Evolutionary conservation across 2,329 filamentous ascomycete genomes (phyloP).

Genomic region (Trichothecium roseum): DNA sequence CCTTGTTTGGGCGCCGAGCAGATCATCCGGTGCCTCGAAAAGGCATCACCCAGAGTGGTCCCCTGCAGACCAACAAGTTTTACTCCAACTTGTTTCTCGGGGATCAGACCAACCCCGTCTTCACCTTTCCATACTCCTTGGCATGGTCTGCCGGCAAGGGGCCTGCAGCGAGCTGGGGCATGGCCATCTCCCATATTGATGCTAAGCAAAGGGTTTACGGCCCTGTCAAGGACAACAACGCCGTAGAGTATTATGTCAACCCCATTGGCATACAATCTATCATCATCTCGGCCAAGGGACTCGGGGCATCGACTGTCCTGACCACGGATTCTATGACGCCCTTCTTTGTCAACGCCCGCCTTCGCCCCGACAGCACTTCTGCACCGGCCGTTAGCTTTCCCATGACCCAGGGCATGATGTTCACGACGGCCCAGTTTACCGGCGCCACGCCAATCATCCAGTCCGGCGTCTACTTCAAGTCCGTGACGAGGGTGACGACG

Average conservation of each 20-base stretch:
- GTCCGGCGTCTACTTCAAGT: conserved; percentile 62
- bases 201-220: conserved; percentile 58
- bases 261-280: conserved; percentile 75
- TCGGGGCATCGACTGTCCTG: conserved; percentile 48
- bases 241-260: conserved; percentile 64
- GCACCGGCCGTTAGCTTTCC: conserved; percentile 62
- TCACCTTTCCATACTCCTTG: conserved; percentile 65
- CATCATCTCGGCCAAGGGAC: conserved; percentile 66
- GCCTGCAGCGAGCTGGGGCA: conserved; percentile 58
- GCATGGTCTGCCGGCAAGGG: conserved; percentile 56
- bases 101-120: conserved; percentile 57
- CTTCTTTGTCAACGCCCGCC: conserved; percentile 55
- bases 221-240: conserved; percentile 40
- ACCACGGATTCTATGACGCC: conserved; percentile 42
- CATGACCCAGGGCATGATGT: conserved; percentile 80
- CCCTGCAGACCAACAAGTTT: conserved; percentile 69
- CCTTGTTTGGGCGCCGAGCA: conserved; percentile 31
- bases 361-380: conserved; percentile 40
- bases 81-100: conserved; percentile 73
- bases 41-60: conserved; percentile 34
- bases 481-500: conserved; percentile 44
- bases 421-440: conserved; percentile 70
- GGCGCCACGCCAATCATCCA: conserved; percentile 63
- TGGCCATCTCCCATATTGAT: conserved; percentile 67
- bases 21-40: conserved; percentile 49